These are phyloP conservation scores for Boletellus ananas DNA, from an alignment of 768 basidiomycete genomes.

Conservation along the genomic window DNA sequence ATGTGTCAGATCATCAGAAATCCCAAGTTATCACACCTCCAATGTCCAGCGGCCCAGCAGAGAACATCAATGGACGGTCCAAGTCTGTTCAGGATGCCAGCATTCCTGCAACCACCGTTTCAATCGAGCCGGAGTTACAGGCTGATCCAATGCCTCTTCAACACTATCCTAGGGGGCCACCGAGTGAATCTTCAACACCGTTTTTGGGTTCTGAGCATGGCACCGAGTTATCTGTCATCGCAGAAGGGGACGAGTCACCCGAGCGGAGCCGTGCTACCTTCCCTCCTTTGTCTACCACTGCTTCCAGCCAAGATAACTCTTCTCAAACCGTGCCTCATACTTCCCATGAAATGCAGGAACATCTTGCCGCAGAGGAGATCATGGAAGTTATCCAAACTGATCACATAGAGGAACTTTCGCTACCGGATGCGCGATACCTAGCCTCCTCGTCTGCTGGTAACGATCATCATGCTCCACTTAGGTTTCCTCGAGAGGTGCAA, in stretches of 20 bases:
- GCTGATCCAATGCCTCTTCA: neutral
- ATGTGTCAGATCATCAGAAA: neutral
- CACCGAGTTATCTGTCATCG: constrained; percentile 63
- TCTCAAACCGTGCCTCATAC: neutral
- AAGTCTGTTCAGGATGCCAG: constrained; percentile 3
- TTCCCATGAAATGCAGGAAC: neutral
- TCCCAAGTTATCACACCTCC: neutral
- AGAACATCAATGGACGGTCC: neutral
- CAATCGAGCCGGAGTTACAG: constrained; percentile 3
- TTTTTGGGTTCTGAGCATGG: constrained; percentile 24
- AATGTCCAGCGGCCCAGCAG: neutral
- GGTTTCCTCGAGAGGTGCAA: constrained; percentile 29
- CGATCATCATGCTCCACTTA: constrained; percentile 38
- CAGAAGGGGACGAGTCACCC: constrained; percentile 61
- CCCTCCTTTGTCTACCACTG: constrained; percentile 1
- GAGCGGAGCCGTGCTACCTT: constrained; percentile 33
- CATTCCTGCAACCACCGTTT: constrained; percentile 6
- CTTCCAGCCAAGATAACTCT: neutral
- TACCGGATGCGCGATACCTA: constrained; percentile 16
- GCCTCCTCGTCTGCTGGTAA: constrained; percentile 32
- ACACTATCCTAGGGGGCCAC: neutral
- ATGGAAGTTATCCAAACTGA: neutral
- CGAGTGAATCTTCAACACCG: constrained; percentile 1
- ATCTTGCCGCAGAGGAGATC: neutral
- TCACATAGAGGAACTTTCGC: constrained; percentile 1